Evolutionary conservation across 2,329 filamentous ascomycete species (phyloP).

Genomic region (Clonostachys sp.): DNA sequence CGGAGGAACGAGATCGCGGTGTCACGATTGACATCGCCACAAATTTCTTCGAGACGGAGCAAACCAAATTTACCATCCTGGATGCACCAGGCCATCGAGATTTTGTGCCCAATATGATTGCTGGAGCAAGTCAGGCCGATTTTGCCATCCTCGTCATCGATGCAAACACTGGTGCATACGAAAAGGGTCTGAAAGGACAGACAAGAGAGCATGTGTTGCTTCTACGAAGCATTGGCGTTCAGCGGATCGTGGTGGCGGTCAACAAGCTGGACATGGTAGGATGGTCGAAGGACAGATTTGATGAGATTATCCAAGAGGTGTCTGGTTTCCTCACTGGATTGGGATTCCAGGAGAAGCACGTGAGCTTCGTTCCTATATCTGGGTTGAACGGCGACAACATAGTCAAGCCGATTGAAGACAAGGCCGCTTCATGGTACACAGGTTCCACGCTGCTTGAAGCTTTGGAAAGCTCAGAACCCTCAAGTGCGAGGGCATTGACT

Average conservation of each 20-base stretch:
- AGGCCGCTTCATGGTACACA: conserved; percentile 70
- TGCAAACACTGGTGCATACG: conserved; percentile 83
- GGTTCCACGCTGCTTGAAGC: conserved; percentile 78
- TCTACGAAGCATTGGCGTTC: conserved; percentile 85
- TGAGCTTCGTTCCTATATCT: conserved; percentile 85
- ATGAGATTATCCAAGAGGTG: conserved; percentile 81
- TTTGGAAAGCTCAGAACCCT: conserved; percentile 76
- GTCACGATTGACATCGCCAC: conserved; percentile 97
- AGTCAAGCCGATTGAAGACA: conserved; percentile 49
- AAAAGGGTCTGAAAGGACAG: conserved; percentile 88
- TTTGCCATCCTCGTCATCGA: conserved; percentile 95
- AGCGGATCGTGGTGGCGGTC: conserved; percentile 81
- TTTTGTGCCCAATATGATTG: conserved; percentile 99
- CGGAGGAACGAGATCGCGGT: conserved; percentile 82
- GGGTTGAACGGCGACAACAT: conserved; percentile 89
- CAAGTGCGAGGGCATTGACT: conserved; percentile 58
- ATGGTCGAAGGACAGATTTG: conserved; percentile 80
- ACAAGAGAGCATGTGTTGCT: conserved; percentile 91
- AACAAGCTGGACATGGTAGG: conserved; percentile 89
- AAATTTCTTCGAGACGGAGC: conserved; percentile 87
- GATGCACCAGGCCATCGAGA: conserved; percentile 93
- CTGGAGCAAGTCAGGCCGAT: conserved; percentile 90
- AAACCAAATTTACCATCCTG: conserved; percentile 84
- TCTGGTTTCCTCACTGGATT: conserved; percentile 76
- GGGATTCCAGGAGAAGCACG: conserved; percentile 75